Conservation (phyloP, 257 asterid genomes). For the Solanum chaucha region DNA sequence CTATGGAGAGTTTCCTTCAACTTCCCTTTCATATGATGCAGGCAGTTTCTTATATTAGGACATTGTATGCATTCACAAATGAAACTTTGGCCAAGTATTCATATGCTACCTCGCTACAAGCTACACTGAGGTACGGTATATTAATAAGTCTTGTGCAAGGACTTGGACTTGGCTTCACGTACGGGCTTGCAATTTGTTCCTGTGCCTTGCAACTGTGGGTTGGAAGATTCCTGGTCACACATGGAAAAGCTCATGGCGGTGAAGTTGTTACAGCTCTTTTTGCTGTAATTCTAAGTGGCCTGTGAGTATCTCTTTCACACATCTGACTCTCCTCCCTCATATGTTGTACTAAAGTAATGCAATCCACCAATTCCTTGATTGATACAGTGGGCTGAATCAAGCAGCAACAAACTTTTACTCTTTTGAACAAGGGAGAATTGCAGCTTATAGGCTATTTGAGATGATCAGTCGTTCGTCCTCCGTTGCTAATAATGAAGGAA, state of each 20-base stretch:
- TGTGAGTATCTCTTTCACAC: constrained; percentile 49
- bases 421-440: constrained; percentile 97
- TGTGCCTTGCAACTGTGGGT: constrained; percentile 99
- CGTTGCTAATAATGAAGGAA: constrained; percentile 66
- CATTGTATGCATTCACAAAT: constrained; percentile 86
- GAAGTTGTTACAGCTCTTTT: constrained; percentile 83
- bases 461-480: constrained; percentile 95
- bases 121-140: constrained; percentile 95
- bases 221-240: constrained; percentile 77
- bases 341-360: neutral
- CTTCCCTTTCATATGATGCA: constrained; percentile 20
- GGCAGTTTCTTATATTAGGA: constrained; percentile 93
- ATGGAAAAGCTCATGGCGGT: constrained; percentile 86
- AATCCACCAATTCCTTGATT: neutral
- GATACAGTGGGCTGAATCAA: constrained; percentile 88
- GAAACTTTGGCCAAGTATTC: constrained; percentile 97
- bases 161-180: constrained; percentile 99
- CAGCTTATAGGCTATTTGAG: constrained; percentile 96
- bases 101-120: constrained; percentile 97
- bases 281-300: constrained; percentile 98
- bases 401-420: constrained; percentile 99
- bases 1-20: neutral
- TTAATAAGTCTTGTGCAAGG: constrained; percentile 99
- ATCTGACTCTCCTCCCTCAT: constrained; percentile 9
- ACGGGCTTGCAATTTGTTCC: constrained; percentile 99